phyloP scores from a whole-genome alignment of 352 stramenopile species.

The Phytophthora pseudosyringae region DNA sequence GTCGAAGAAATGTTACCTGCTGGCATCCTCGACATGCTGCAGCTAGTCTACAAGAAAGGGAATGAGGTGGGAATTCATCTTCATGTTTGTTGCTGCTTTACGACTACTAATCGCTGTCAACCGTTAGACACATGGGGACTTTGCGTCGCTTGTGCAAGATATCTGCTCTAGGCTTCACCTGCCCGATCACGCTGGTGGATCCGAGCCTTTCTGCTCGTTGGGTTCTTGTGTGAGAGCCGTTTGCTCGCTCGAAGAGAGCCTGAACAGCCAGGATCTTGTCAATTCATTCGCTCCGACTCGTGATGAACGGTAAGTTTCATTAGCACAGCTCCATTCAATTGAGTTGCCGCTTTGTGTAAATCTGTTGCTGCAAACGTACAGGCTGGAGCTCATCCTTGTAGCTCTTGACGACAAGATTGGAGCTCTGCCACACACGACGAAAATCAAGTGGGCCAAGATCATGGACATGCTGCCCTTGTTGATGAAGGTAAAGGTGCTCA shows the following conservation, averaged over 20 bases:
- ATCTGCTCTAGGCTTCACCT: conserved; percentile 12
- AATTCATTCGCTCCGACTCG: conserved; percentile 19
- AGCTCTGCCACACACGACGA: conserved; percentile 4
- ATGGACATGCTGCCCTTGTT: conserved; percentile 26
- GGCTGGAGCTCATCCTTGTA: conserved; percentile 32
- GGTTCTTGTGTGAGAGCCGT: conserved; percentile 9
- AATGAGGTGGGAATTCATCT: conserved; percentile 13
- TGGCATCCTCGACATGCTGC: conserved; percentile 13
- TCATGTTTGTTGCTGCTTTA: not conserved
- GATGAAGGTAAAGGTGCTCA: conserved; percentile 15
- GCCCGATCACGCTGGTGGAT: not conserved
- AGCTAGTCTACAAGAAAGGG: conserved; percentile 11
- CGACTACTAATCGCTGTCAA: not conserved
- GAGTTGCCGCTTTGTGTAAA: not conserved
- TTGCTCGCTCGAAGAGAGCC: conserved; percentile 20
- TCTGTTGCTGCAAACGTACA: conserved; percentile 2
- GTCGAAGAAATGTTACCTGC: not conserved
- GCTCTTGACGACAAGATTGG: conserved; percentile 25
- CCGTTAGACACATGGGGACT: conserved; percentile 1
- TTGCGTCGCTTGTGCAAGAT: conserved; percentile 1
- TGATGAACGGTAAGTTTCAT: conserved; percentile 26
- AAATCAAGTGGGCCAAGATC: conserved; percentile 29
- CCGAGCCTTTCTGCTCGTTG: conserved; percentile 4
- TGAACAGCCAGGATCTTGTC: conserved; percentile 9
- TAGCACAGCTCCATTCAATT: not conserved